Evolutionary conservation across 306 rosid genomes (phyloP), one percentile per base, ranked within the genome.

Genomic region (Aeschynomene evenia): DNA sequence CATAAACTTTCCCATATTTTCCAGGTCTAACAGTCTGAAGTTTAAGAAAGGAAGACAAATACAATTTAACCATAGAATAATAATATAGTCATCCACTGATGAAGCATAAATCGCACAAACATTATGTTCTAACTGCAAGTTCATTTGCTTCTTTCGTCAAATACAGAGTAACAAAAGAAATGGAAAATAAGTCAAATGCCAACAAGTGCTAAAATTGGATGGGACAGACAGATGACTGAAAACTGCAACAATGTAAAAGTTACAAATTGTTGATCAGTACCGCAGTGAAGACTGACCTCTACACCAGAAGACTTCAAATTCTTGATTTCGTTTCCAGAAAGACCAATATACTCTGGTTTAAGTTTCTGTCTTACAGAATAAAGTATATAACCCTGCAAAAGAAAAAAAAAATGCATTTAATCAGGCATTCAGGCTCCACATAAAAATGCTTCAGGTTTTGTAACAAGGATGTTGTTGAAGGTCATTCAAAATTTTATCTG

Each of bases 351-450:
- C 75, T 88, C 89, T 15, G 77, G 70, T 83, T 88, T 90, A 66
- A 93, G 96, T 72, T 93, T 93, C 72, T 93, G 91, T 73, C 60
- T 94, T 62, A 84, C 84, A 10, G 82, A 81, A 76, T 81, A 91
- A 63, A 94, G 85, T 68, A 91, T 33, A 74, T 91, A 94, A 66
- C 99, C 99, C 96, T 94, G 88, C 80, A 67, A 78, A 73, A 54
- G 77, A 49, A 79, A 43, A 75, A 75, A 29, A 79, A 43, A 75
- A 75, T 29, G 64, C 60, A 80, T 15, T n/a, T 5, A 55, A 43
- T 63, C 49, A 64, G 6, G 14, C 12, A 13, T 39, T 9, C 14
- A 3, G 45, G 63, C 34, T 14, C 12, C 26, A 5, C 19, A 24
- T 9, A 10, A n/a, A 29, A 63, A 24, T 72, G 62, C 39, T 53